These are phyloP conservation scores for Gymnopilus junonius DNA, from an alignment of 768 basidiomycete genomes.

Conservation along the genomic window DNA sequence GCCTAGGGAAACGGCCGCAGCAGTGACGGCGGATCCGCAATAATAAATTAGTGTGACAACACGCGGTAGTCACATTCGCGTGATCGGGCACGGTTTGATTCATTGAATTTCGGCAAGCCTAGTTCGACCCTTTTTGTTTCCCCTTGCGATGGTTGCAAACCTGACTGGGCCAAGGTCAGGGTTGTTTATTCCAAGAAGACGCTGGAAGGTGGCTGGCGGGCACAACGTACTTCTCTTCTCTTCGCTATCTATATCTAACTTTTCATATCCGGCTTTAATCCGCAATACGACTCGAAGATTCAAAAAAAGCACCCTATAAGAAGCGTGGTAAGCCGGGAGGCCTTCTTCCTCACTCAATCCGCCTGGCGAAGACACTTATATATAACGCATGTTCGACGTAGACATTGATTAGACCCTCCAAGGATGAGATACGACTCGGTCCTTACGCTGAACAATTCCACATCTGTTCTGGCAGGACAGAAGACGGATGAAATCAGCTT, in stretches of 20 bases:
- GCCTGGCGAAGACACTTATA: background rate
- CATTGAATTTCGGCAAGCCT: background rate
- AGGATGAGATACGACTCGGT: slow-evolving; percentile 7
- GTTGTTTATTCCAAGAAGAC: background rate
- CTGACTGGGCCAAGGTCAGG: background rate
- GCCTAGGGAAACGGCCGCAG: too few relatives aligned
- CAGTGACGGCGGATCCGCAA: background rate
- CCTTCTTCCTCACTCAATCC: background rate
- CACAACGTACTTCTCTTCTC: background rate
- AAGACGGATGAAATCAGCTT: slow-evolving; percentile 5
- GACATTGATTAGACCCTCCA: background rate
- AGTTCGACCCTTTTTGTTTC: background rate
- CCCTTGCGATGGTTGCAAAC: background rate
- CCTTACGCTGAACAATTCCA: background rate
- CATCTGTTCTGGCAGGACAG: background rate
- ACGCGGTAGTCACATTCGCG: background rate
- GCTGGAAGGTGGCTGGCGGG: background rate
- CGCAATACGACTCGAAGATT: background rate
- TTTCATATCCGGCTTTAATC: background rate
- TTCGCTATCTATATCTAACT: background rate
- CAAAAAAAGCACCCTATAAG: background rate
- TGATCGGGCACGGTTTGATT: too few relatives aligned
- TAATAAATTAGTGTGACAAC: background rate
- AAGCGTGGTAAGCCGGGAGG: slow-evolving; percentile 9
- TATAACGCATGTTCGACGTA: background rate